A percentile compares a stretch with the other conserved stretches of the same genome.
Evolutionary conservation across 805 yeast genomes (phyloP).

Genomic region (Candida nemodendra): DNA sequence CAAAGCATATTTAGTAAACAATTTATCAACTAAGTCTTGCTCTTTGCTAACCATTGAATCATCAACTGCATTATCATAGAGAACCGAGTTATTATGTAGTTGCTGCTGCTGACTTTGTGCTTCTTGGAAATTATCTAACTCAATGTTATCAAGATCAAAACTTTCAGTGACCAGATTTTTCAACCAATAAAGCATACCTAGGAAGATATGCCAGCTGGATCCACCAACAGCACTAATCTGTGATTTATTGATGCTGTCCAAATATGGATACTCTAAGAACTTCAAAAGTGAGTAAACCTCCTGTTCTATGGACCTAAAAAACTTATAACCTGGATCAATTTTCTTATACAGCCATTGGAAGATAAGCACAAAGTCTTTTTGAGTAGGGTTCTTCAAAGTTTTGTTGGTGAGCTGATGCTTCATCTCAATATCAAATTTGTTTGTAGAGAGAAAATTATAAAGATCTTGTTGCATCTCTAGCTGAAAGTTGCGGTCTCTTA

Average conservation of each 20-base stretch:
- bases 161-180: slow-evolving; percentile 50
- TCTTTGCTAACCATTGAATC: slow-evolving; percentile 27
- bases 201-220: slow-evolving; percentile 77
- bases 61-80: slow-evolving; percentile 21
- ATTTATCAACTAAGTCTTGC: slow-evolving; percentile 27
- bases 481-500: slow-evolving; percentile 72
- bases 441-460: slow-evolving; percentile 56
- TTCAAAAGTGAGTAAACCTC: slow-evolving; percentile 72
- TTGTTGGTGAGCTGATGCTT: slow-evolving; percentile 65
- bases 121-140: slow-evolving; percentile 27
- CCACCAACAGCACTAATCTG: slow-evolving; percentile 93
- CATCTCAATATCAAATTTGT: slow-evolving; percentile 73
- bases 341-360: slow-evolving; percentile 78
- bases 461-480: slow-evolving; percentile 63
- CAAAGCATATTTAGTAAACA: slow-evolving; percentile 50
- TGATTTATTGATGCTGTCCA: slow-evolving; percentile 77
- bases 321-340: slow-evolving; percentile 76
- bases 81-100: slow-evolving; percentile 28
- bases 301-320: slow-evolving; percentile 65
- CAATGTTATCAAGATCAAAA: slow-evolving; percentile 37
- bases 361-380: slow-evolving; percentile 74
- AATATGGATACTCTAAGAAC: slow-evolving; percentile 70
- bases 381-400: slow-evolving; percentile 76
- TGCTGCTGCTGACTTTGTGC: slow-evolving; percentile 18
- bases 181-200: slow-evolving; percentile 84